A percentile compares a stretch with the other conserved stretches of the same genome.
phyloP scores from a whole-genome alignment of 192 early-diverging fungal genomes.

The Coemansia sp. region DNA sequence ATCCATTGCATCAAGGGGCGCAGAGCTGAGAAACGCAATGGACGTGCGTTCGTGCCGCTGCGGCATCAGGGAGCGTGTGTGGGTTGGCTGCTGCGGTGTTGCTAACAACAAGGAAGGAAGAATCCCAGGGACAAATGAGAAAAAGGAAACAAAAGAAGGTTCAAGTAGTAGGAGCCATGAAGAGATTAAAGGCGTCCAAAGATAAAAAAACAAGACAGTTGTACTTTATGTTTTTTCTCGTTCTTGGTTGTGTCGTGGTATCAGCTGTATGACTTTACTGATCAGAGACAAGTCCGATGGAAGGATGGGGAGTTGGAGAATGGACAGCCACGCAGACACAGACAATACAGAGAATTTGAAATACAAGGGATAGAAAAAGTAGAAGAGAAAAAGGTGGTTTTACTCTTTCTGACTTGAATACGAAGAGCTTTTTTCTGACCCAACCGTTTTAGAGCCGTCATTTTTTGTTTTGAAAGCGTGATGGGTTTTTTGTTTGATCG shows the following conservation, averaged over 20 bases:
- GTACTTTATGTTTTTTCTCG: neutral
- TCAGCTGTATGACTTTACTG: neutral
- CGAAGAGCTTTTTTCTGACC: no score
- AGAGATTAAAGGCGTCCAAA: neutral
- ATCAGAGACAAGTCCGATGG: conserved; percentile 1
- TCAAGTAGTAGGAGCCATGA: conserved; percentile 5
- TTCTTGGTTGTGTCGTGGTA: neutral
- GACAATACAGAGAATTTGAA: neutral
- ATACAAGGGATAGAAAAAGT: neutral
- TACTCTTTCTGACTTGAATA: no score
- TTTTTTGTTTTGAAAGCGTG: no score
- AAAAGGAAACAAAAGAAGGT: neutral
- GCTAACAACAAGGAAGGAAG: neutral
- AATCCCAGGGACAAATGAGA: neutral
- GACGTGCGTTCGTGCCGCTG: conserved; percentile 24
- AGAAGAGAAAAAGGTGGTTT: neutral
- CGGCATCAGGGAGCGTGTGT: neutral
- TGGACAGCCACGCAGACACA: conserved; percentile 5
- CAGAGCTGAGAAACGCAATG: conserved; percentile 39
- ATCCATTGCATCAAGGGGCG: conserved; percentile 20
- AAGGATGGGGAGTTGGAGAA: neutral
- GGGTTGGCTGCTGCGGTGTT: neutral
- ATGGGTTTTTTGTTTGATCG: no score
- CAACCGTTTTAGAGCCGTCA: no score
- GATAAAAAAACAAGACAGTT: neutral